Percentiles rank a stretch among this genome's conserved stretches.
Evolutionary conservation across 768 basidiomycete genomes (phyloP).

Genomic region (Xanthoconium purpureum): DNA sequence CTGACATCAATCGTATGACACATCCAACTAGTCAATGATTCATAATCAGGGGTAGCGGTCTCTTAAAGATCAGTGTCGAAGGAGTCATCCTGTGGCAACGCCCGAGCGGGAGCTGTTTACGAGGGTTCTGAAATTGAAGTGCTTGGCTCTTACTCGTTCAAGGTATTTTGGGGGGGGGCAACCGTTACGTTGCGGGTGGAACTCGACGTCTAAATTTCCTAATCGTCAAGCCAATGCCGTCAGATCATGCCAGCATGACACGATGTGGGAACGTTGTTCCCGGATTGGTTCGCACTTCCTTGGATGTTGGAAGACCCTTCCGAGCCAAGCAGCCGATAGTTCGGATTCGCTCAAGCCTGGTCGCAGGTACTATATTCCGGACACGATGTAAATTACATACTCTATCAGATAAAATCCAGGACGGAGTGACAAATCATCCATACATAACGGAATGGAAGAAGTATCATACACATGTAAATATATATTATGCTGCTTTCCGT

Average conservation of each 20-base stretch:
- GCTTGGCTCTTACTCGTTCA: not conserved
- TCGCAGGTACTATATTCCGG: constrained; percentile 4
- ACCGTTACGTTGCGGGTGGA: constrained; percentile 4
- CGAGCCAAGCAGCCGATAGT: not conserved
- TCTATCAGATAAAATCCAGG: constrained; percentile 24
- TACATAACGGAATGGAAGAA: constrained; percentile 22
- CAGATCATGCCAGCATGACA: not conserved
- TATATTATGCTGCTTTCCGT: constrained; percentile 7
- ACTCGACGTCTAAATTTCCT: not conserved
- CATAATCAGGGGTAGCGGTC: constrained; percentile 12
- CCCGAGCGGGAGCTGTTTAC: not conserved
- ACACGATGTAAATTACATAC: constrained; percentile 28
- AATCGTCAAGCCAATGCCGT: constrained; percentile 1
- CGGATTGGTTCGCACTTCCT: not conserved
- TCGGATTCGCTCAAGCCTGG: not conserved
- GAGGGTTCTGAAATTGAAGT: not conserved
- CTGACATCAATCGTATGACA: not conserved
- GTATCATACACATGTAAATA: constrained; percentile 10
- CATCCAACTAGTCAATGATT: not conserved
- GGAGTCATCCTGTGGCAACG: not conserved
- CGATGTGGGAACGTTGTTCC: not conserved
- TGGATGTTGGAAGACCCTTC: not conserved
- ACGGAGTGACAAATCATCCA: constrained; percentile 26
- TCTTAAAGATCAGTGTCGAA: not conserved
- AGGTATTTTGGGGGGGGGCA: not conserved